A percentile compares a stretch with the other conserved stretches of the same genome.
These are phyloP conservation scores for Panicum hallii DNA, from an alignment of 202 grass and related monocot genomes.

Conservation along the genomic window DNA sequence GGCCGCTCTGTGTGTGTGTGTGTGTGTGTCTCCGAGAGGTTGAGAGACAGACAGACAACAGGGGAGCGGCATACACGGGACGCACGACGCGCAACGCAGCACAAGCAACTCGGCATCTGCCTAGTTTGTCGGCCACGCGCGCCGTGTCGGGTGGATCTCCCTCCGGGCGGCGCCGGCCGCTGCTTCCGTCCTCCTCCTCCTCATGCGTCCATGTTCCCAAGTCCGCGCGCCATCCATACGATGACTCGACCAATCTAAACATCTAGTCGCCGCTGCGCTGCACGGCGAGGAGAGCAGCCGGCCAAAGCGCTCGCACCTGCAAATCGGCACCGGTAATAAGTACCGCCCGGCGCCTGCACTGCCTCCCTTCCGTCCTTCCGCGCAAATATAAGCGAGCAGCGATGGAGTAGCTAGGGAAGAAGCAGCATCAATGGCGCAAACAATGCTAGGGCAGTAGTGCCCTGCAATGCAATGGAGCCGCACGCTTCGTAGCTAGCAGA, in stretches of 20 bases:
- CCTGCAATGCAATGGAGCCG: not conserved
- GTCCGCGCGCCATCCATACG: not conserved
- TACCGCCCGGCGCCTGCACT: not conserved
- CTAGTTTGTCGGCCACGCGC: not conserved
- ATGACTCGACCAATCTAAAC: not conserved
- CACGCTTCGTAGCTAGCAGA: not conserved
- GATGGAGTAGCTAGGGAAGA: not conserved
- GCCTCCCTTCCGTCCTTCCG: not conserved
- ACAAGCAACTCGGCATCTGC: not conserved
- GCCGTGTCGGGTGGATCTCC: not conserved
- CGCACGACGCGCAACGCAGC: no score
- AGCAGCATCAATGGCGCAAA: not conserved
- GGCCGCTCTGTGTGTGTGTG: no score
- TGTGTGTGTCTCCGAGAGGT: no score
- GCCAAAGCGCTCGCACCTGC: not conserved
- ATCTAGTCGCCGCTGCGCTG: not conserved
- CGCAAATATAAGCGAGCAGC: not conserved
- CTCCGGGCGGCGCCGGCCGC: not conserved
- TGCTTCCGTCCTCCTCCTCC: not conserved
- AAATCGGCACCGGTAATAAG: not conserved
- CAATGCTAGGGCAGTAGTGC: not conserved
- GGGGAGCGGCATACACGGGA: no score
- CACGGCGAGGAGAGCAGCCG: no score
- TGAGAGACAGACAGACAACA: no score
- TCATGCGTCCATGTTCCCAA: not conserved